phyloP scores from a whole-genome alignment of 1,139 yeast genomes.

The Geotrichum candidum region DNA sequence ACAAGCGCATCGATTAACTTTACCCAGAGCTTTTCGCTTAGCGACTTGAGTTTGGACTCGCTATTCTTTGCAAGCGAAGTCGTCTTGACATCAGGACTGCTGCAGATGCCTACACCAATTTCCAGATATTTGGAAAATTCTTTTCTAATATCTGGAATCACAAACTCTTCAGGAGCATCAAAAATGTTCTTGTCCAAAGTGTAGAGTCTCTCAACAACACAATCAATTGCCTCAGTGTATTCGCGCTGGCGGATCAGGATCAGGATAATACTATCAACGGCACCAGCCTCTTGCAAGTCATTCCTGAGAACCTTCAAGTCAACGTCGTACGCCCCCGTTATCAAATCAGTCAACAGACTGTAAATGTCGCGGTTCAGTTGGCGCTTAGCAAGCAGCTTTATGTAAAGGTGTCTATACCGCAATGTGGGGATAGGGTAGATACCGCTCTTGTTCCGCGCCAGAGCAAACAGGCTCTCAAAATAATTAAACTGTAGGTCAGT shows the following conservation, averaged over 20 bases:
- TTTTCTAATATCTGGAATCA: slow-evolving; percentile 10
- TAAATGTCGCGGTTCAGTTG: slow-evolving; percentile 22
- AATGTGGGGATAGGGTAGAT: slow-evolving; percentile 22
- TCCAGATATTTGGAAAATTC: slow-evolving; percentile 24
- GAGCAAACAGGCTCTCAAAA: slow-evolving; percentile 23
- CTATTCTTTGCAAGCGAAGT: background rate
- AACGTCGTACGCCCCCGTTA: slow-evolving; percentile 28
- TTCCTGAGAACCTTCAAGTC: slow-evolving; percentile 32
- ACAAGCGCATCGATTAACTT: slow-evolving; percentile 29
- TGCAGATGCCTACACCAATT: slow-evolving; percentile 29
- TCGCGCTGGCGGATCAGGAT: slow-evolving; percentile 28
- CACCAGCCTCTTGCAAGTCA: slow-evolving; percentile 26
- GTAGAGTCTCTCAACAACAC: slow-evolving; percentile 28
- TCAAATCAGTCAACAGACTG: slow-evolving; percentile 21
- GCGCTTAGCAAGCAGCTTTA: slow-evolving; percentile 26
- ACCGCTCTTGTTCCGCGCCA: slow-evolving; percentile 18
- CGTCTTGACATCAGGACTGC: slow-evolving; percentile 10
- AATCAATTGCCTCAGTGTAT: slow-evolving; percentile 33
- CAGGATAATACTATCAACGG: slow-evolving; percentile 30
- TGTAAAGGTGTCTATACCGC: slow-evolving; percentile 26
- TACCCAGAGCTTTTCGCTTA: slow-evolving; percentile 29
- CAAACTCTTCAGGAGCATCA: slow-evolving; percentile 3
- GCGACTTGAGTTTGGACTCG: slow-evolving; percentile 1
- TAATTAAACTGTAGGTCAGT: slow-evolving; percentile 25
- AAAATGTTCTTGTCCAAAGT: slow-evolving; percentile 19